Evolutionary conservation across 805 yeast species (phyloP), one percentile per base, ranked within the genome.

Genomic region (Nematodospora valgi): DNA sequence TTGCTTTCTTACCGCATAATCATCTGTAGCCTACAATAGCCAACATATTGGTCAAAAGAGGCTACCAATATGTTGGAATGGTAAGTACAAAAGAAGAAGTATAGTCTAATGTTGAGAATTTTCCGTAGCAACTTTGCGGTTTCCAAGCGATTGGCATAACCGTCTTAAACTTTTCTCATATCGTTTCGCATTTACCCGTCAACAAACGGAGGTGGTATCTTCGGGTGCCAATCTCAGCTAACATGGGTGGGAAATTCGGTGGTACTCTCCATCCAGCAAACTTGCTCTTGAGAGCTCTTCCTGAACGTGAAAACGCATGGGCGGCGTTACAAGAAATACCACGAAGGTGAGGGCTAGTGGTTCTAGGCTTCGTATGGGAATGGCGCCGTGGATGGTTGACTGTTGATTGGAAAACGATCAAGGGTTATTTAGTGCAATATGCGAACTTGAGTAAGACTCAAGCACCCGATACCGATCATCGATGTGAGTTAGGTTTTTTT

Each of bases 381-480:
- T 18, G 77, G 74, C 72, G 54, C 56, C 58, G 70, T 73, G 74
- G 73, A 60, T 68, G 73, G 78, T 72, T 72, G 78, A 75, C 55
- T 62, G 59, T 53, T 49, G 44, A 15, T 27, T n/a, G n/a, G n/a
- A 20, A 17, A 47, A 42, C 55, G 51, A 44, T 18, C 13, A 18
- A 39, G 54, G 70, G 68, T 74, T 70, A 54, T 72, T 74, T 68
- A 74, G 79, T 74, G 78, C 79, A 74, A 74, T 74, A 62, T 66
- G 74, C 75, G 75, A 68, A 70, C 75, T 54, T 51, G 51, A 37
- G 33, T 29, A 24, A 3, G 17, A 17, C 25, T 28, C 39, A 64
- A 49, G 68, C 69, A 73, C 79, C 71, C 79, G 79, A 73, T 73
- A 73, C 79, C 79, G 79, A 73, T 73, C 74, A 73, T 62, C 68